Conservation (phyloP, 768 basidiomycete species). For the Hirschioporus abietinus region DNA sequence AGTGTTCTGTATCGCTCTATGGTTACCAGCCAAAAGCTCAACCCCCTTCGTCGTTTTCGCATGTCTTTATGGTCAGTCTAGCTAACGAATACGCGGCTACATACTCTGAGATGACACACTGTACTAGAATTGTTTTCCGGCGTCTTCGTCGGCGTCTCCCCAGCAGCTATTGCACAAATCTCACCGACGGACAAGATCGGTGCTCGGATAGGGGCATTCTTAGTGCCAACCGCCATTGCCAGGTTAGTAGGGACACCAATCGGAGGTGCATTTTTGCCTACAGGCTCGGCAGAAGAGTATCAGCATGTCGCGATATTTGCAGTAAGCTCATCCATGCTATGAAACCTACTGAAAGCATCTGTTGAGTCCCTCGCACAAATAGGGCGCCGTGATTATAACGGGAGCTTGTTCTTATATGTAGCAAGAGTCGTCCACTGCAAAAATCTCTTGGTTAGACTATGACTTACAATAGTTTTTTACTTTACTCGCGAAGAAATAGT, state of each 20-base stretch:
- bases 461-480: too few species aligned
- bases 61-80: conserved; percentile 19
- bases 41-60: conserved; percentile 21
- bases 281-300: not conserved
- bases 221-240: conserved; percentile 22
- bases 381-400: not conserved
- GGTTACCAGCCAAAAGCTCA: conserved; percentile 19
- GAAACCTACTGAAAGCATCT: too few species aligned
- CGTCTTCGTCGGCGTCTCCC: not conserved
- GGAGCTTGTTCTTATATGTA: not conserved
- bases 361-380: too few species aligned
- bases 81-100: not conserved
- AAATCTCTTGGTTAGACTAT: not conserved
- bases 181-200: conserved; percentile 23
- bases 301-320: not conserved
- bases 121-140: not conserved
- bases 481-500: too few species aligned
- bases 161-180: conserved; percentile 19
- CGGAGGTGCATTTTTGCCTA: conserved; percentile 19
- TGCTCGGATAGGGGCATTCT: conserved; percentile 21
- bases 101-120: not conserved
- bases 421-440: not conserved
- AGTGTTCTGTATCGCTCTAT: conserved; percentile 20
- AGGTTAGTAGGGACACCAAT: conserved; percentile 17
- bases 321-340: not conserved